phyloP scores from a whole-genome alignment of 805 yeast species.

The Wickerhamiella galacta region DNA sequence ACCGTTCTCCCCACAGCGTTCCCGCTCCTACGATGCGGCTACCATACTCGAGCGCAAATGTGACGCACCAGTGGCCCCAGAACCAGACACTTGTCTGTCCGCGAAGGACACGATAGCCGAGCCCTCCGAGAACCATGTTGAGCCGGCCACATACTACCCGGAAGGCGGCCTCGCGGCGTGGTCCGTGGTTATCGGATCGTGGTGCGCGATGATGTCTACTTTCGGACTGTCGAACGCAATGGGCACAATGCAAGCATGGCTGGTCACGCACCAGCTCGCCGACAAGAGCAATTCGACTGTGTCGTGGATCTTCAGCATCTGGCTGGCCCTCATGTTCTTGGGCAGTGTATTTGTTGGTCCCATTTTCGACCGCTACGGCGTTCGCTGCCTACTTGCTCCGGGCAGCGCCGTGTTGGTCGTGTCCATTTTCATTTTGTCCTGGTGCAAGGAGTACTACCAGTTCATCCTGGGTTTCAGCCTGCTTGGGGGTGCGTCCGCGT shows the following conservation, averaged over 20 bases:
- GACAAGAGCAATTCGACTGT: conserved; percentile 31
- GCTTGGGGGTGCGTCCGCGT: conserved; percentile 31
- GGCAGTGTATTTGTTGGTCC: conserved; percentile 35
- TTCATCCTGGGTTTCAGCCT: conserved; percentile 40
- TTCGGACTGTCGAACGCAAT: conserved; percentile 52
- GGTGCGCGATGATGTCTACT: conserved; percentile 37
- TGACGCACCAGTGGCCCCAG: too few relatives aligned
- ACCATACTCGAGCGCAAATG: too few relatives aligned
- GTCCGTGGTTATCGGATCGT: conserved; percentile 38
- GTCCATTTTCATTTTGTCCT: conserved; percentile 37
- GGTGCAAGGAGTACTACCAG: conserved; percentile 36
- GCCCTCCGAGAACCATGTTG: too few relatives aligned
- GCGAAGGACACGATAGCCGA: too few relatives aligned
- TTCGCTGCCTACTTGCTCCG: conserved; percentile 27
- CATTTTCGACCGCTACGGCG: conserved; percentile 44
- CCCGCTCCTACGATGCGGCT: too few relatives aligned
- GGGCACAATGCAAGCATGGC: conserved; percentile 53
- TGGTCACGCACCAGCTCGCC: conserved; percentile 34
- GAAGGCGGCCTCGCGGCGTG: conserved; percentile 43
- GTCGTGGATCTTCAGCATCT: conserved; percentile 49
- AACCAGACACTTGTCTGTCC: too few relatives aligned
- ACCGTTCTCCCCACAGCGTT: too few relatives aligned
- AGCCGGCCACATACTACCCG: too few relatives aligned
- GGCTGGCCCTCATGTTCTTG: conserved; percentile 23
- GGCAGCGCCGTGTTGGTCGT: conserved; percentile 31